Evolutionary conservation across 1,284 basidiomycete genomes (phyloP).

Genomic region (Ganoderma lucidum): DNA sequence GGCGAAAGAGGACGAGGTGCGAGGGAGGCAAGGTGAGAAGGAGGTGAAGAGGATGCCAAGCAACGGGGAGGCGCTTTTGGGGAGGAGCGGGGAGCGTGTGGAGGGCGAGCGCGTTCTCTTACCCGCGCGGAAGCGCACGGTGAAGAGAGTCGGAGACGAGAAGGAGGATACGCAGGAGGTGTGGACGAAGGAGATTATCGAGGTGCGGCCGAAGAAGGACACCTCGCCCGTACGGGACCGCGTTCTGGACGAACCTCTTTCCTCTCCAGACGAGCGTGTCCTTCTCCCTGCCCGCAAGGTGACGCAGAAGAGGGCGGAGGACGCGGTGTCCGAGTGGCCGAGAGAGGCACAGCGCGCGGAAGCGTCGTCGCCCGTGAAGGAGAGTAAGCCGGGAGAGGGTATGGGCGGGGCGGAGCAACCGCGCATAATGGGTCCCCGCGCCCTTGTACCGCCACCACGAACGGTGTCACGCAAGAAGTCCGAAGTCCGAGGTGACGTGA

Average conservation of each 20-base stretch:
- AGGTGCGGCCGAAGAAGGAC: neutral
- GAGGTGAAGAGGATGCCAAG: constrained; percentile 26
- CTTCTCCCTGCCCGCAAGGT: neutral
- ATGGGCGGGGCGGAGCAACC: neutral
- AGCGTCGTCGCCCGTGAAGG: constrained; percentile 20
- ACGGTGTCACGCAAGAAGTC: constrained; percentile 11
- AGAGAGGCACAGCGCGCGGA: neutral
- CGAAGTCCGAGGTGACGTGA: constrained; percentile 1
- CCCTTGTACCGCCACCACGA: constrained; percentile 12
- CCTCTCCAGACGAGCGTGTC: neutral
- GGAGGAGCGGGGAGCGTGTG: constrained; percentile 15
- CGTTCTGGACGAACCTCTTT: neutral
- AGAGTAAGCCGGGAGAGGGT: constrained; percentile 21
- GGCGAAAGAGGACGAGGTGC: neutral
- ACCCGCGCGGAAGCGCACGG: constrained; percentile 24
- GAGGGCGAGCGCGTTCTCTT: constrained; percentile 27
- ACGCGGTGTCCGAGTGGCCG: neutral
- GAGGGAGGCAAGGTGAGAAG: constrained; percentile 1
- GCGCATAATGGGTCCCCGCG: constrained; percentile 18
- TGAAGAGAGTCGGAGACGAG: constrained; percentile 12
- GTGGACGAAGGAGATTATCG: neutral
- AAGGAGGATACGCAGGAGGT: neutral
- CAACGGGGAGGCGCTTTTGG: constrained; percentile 19
- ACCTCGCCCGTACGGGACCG: neutral
- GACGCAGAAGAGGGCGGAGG: neutral